Base-by-base conservation (phyloP, 2,329 filamentous ascomycete genomes). In the Dactylellina parvicollis region DNA sequence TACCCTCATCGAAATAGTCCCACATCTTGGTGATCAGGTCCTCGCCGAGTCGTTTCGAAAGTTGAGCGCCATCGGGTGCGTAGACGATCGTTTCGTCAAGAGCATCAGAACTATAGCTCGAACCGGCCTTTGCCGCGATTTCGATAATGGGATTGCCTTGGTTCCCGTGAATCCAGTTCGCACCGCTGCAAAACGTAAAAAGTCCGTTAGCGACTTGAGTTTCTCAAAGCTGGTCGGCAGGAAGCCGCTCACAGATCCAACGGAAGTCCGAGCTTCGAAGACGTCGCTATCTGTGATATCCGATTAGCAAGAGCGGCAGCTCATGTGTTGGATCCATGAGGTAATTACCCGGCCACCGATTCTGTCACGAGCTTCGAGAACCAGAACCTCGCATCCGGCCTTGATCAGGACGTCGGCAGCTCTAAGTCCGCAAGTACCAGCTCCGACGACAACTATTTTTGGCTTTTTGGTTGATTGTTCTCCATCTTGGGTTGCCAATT, bases 111-210 rank as follows among this genome's bases (percentile, higher is more conserved):
- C 64, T 30, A 71, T 76, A 60, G 75, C 59, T 56, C 0, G 83
- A 91, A 0, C 83, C 81, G 0, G 88, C 91, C 74, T 86, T 82
- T 75, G 84, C 85, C 10, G 88, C 89, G 16, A 92, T 82, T 44
- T 89, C 86, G 38, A 89, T 79, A 14, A 92, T 90, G 0, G 90
- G 88, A 77, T 92, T 92, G 74, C 88, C 83, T 0, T 86, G 82
- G 4, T 88, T 91, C 32, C 90, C 90, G 72, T 92, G 90, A 56
- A 92, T 91, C 90, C 90, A 92, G 77, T 92, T 92, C n/a, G 90
- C 88, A 0, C 90, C 90, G 30, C 84, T 86, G 54, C 54, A 47
- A 22, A 75, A 18, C 28, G 26, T 42, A 18, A 70, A 34, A 24
- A 67, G 42, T 12, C 4, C 32, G 44, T n/a, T 28, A 14, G n/a